These are phyloP conservation scores for Syzygium aromaticum DNA, from an alignment of 345 rosid genomes.

Conservation along the genomic window DNA sequence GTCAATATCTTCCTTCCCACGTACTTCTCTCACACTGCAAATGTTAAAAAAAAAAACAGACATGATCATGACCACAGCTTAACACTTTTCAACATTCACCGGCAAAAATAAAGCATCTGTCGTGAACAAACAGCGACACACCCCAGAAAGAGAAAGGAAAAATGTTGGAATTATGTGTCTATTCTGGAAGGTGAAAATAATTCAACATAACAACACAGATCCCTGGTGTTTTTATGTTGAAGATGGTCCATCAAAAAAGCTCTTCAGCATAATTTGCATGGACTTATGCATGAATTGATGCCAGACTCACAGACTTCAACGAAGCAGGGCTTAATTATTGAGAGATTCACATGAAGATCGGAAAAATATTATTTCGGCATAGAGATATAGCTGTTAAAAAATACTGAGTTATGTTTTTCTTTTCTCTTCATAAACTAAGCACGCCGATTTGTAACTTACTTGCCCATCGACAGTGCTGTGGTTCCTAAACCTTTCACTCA, in stretches of 20 bases:
- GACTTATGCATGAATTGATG: neutral
- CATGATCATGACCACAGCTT: neutral
- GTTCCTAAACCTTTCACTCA: no score
- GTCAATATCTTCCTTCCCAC: conserved; percentile 80
- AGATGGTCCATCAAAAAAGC: neutral
- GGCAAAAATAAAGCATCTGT: neutral
- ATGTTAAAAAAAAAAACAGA: neutral
- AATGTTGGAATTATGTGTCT: neutral
- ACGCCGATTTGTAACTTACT: neutral
- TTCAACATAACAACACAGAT: neutral
- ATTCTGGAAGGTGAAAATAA: neutral
- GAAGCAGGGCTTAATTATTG: neutral
- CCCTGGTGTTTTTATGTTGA: neutral
- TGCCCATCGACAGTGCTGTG: no score
- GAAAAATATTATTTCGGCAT: neutral
- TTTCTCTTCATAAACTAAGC: neutral
- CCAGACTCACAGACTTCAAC: neutral
- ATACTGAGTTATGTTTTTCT: fast-evolving
- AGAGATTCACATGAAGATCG: no score
- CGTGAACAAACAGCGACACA: neutral
- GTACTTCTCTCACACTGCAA: conserved; percentile 59
- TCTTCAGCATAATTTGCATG: neutral
- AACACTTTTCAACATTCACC: neutral
- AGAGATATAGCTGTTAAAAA: neutral
- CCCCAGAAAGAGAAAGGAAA: neutral